Evolutionary conservation across 2,329 filamentous ascomycete species (phyloP).

Genomic region (Colletotrichum cuscutae): DNA sequence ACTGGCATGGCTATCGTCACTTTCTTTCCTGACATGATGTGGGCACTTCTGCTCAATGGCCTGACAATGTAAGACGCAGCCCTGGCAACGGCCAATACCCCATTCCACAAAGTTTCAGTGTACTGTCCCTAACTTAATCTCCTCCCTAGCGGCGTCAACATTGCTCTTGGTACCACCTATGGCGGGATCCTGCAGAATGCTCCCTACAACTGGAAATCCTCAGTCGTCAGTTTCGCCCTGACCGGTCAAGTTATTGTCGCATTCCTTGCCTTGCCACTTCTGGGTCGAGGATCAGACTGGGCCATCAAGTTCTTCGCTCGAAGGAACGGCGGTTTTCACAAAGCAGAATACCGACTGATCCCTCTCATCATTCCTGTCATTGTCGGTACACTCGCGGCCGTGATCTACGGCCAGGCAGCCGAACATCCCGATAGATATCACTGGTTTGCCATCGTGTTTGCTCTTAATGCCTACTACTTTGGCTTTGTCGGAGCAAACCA

Average conservation of each 20-base stretch:
- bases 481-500: slow-evolving; percentile 54
- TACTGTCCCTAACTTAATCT: slow-evolving; percentile 41
- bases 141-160: slow-evolving; percentile 48
- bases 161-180: slow-evolving; percentile 55
- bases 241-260: slow-evolving; percentile 51
- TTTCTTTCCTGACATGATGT: slow-evolving; percentile 54
- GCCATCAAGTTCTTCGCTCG: slow-evolving; percentile 47
- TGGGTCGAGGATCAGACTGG: slow-evolving; percentile 51
- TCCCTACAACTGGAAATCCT: slow-evolving; percentile 50
- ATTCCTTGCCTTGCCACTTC: slow-evolving; percentile 48
- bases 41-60: slow-evolving; percentile 50
- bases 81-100: not conserved
- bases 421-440: slow-evolving; percentile 46
- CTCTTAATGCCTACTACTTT: slow-evolving; percentile 45
- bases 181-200: slow-evolving; percentile 45
- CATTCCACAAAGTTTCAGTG: slow-evolving; percentile 13
- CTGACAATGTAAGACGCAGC: slow-evolving; percentile 15
- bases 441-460: slow-evolving; percentile 46
- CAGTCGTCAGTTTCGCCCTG: slow-evolving; percentile 48
- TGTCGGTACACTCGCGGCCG: slow-evolving; percentile 48
- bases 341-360: slow-evolving; percentile 51
- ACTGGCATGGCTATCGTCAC: slow-evolving; percentile 45
- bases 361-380: slow-evolving; percentile 48
- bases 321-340: slow-evolving; percentile 51
- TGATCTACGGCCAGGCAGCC: slow-evolving; percentile 50